Conservation (phyloP, 1,284 basidiomycete genomes). For the Bjerkandera adusta region DNA sequence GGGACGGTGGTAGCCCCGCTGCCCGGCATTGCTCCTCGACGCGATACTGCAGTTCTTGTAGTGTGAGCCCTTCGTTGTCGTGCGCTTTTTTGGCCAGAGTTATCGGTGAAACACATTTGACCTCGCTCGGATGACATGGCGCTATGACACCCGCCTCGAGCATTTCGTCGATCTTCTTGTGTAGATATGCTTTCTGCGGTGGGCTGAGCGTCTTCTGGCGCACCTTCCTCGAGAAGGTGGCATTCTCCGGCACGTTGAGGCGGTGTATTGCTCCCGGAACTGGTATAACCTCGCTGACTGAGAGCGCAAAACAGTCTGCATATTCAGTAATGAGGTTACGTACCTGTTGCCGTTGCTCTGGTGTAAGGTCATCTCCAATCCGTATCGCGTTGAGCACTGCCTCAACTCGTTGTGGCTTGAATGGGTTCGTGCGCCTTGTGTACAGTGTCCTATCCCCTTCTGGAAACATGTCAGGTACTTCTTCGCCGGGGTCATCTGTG, state of each 20-base stretch:
- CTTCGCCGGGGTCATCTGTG: background rate
- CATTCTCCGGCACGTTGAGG: constrained; percentile 19
- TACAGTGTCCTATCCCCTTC: no score
- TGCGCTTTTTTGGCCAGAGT: constrained; percentile 32
- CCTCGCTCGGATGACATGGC: constrained; percentile 22
- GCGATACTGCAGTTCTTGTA: constrained; percentile 27
- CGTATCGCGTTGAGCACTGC: constrained; percentile 23
- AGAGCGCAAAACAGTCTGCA: constrained; percentile 19
- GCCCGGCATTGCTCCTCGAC: constrained; percentile 30
- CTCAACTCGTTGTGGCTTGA: constrained; percentile 21
- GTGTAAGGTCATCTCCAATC: constrained; percentile 17
- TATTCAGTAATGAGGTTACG: constrained; percentile 11
- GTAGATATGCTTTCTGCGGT: constrained; percentile 29
- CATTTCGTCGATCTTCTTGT: constrained; percentile 31
- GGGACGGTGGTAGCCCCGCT: constrained; percentile 19
- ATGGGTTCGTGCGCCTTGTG: constrained; percentile 21
- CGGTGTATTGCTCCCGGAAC: constrained; percentile 16
- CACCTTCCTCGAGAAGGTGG: constrained; percentile 12
- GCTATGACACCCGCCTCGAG: constrained; percentile 31
- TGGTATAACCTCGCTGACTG: constrained; percentile 16
- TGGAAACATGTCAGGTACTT: constrained; percentile 13
- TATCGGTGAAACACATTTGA: constrained; percentile 29
- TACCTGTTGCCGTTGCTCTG: constrained; percentile 7
- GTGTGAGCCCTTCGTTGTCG: constrained; percentile 24
- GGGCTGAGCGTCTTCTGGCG: constrained; percentile 25